Base-by-base conservation (phyloP, 169 alveolate species). In the Haemoproteus tartakovskyi region DNA sequence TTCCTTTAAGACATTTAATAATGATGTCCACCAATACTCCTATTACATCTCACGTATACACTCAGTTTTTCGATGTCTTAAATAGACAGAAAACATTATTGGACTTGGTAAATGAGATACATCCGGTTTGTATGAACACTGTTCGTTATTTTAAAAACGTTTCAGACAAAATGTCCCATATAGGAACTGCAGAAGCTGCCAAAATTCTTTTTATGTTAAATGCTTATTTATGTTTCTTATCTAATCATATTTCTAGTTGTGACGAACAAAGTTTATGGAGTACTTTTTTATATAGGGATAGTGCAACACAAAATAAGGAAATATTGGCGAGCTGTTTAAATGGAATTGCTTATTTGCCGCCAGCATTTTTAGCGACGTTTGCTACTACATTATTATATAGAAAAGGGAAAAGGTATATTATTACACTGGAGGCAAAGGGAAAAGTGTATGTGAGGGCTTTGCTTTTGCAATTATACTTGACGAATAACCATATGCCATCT, bases 51-150 rank as follows among this genome's bases (percentile, higher is more conserved):
- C n/a, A n/a, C n/a, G n/a, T n/a, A n/a, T 33, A 16, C 3, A n/a
- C 74, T 6, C 19, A 45, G 11, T 74, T 74, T 61, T 37, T 46
- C 24, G 59, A 46, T 45, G 36, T 74, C 21, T 21, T 74, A 24
- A 56, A 37, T 14, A 62, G 52, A 26, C 3, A 14, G 18, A 21
- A 22, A 12, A 46, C 33, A 45, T 57, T 74, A 37, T 45, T 45
- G 12, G 26, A 12, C 19, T 61, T 74, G 3, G 21, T 37, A 38
- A 50, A 74, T 22, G 78, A 74, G 46, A 57, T 74, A 1, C 84
- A 74, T 45, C 84, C 84, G 12, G 24, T 48, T 18, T 74, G 84
- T 48, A 57, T 24, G 24, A 74, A 74, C 30, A 74, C 78, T 5
- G 6, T 74, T 6, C 18, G 21, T 9, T 61, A 57, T 57, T 67